A percentile compares a stretch with the other conserved stretches of the same genome.
phyloP scores from a whole-genome alignment of 805 yeast species.

The Candida ipomoeae region DNA sequence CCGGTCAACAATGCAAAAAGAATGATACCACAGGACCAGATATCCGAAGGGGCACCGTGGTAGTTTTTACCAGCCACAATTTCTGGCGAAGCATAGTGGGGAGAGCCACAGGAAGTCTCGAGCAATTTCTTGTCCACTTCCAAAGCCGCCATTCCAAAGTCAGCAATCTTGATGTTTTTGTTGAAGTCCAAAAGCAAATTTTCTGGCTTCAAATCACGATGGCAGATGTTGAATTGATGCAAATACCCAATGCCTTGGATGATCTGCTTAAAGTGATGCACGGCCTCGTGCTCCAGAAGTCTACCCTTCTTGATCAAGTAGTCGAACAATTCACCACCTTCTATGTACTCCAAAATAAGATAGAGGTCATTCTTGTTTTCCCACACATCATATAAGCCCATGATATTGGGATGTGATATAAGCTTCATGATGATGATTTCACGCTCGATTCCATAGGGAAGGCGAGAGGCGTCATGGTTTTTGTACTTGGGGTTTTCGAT shows the following conservation, averaged over 20 bases:
- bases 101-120: slow-evolving; percentile 96
- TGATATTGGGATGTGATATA: slow-evolving; percentile 70
- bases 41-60: slow-evolving; percentile 95
- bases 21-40: slow-evolving; percentile 98
- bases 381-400: slow-evolving; percentile 82
- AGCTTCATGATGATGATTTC: slow-evolving; percentile 84
- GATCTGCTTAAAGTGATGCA: slow-evolving; percentile 82
- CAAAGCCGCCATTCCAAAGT: slow-evolving; percentile 98
- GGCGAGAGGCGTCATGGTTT: slow-evolving; percentile 45
- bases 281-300: slow-evolving; percentile 84
- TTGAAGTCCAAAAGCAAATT: slow-evolving; percentile 75
- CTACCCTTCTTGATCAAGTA: slow-evolving; percentile 84
- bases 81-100: slow-evolving; percentile 98
- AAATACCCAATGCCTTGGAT: slow-evolving; percentile 79
- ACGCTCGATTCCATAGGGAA: slow-evolving; percentile 82
- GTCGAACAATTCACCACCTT: slow-evolving; percentile 96
- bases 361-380: slow-evolving; percentile 79
- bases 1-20: slow-evolving; percentile 92
- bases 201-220: slow-evolving; percentile 83
- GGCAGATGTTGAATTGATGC: slow-evolving; percentile 83
- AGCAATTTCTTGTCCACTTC: slow-evolving; percentile 77
- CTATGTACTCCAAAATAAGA: slow-evolving; percentile 89
- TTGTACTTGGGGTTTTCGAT: slow-evolving; percentile 44
- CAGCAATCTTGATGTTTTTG: slow-evolving; percentile 91
- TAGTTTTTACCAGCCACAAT: slow-evolving; percentile 92